These are phyloP conservation scores for Pleurotus djamor DNA, from an alignment of 768 basidiomycete species.

Conservation along the genomic window DNA sequence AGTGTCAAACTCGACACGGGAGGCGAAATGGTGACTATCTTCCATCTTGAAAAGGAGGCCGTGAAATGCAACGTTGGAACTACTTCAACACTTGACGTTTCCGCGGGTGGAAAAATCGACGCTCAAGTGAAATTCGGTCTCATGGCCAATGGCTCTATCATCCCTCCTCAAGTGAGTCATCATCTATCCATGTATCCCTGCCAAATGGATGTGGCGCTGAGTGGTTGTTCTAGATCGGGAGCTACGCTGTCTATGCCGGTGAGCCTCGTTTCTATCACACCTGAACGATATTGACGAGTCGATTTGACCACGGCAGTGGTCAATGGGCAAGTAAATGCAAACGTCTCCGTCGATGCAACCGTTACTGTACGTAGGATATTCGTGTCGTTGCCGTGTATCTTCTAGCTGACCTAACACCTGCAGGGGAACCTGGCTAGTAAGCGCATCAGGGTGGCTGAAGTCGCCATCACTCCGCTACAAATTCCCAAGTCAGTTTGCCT, in stretches of 20 bases:
- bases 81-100: neutral
- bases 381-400: too few species aligned
- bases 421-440: neutral
- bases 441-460: neutral
- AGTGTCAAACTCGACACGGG: neutral
- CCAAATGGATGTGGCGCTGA: neutral
- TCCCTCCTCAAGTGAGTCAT: neutral
- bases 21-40: neutral
- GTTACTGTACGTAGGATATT: neutral
- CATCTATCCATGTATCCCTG: neutral
- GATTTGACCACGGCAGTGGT: neutral
- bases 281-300: too few species aligned
- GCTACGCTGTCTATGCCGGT: neutral
- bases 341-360: neutral
- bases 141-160: neutral
- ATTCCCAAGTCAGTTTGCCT: neutral
- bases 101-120: neutral
- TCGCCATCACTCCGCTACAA: neutral
- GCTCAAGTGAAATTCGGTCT: neutral
- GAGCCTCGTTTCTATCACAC: too few species aligned
- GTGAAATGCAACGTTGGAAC: neutral
- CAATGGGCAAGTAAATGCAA: neutral
- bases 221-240: too few species aligned
- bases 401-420: too few species aligned
- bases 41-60: neutral